Percentiles rank a stretch among this genome's conserved stretches.
Evolutionary conservation across 352 stramenopile genomes (phyloP).

Genomic region (Phytophthora macrochlamydospora): DNA sequence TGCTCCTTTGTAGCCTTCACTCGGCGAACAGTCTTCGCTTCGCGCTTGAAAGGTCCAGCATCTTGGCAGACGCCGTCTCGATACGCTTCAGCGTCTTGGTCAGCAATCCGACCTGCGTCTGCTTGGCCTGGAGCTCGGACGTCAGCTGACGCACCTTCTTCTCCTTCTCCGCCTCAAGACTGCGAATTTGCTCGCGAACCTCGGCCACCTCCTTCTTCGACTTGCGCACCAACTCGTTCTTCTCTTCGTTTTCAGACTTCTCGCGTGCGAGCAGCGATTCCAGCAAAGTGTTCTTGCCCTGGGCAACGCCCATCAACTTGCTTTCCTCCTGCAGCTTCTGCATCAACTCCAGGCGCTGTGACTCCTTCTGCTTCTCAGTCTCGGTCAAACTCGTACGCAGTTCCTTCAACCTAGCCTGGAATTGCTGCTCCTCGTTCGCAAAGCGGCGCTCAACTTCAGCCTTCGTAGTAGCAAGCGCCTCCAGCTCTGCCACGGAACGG

Average conservation of each 20-base stretch:
- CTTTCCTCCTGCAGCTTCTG: slow-evolving; percentile 64
- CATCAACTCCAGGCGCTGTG: slow-evolving; percentile 55
- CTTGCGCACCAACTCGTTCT: slow-evolving; percentile 53
- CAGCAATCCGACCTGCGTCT: slow-evolving; percentile 56
- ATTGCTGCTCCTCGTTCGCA: slow-evolving; percentile 54
- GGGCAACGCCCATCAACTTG: slow-evolving; percentile 64
- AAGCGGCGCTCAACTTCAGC: slow-evolving; percentile 54
- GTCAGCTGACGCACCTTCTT: slow-evolving; percentile 62
- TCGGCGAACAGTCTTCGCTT: slow-evolving; percentile 51
- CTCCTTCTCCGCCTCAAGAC: slow-evolving; percentile 62
- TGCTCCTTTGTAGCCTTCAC: slow-evolving; percentile 71
- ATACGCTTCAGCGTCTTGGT: slow-evolving; percentile 62
- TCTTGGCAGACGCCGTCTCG: slow-evolving; percentile 52
- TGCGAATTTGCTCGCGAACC: slow-evolving; percentile 60
- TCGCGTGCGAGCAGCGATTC: slow-evolving; percentile 66
- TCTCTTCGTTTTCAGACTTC: slow-evolving; percentile 64
- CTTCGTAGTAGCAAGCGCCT: slow-evolving; percentile 44
- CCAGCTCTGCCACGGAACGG: slow-evolving; percentile 52
- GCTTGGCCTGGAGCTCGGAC: slow-evolving; percentile 61
- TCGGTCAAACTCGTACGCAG: slow-evolving; percentile 46
- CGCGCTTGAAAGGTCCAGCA: slow-evolving; percentile 52
- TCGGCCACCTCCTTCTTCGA: slow-evolving; percentile 63
- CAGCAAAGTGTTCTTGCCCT: slow-evolving; percentile 64
- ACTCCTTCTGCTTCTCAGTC: slow-evolving; percentile 56
- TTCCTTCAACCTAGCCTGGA: slow-evolving; percentile 52